Base-by-base conservation (phyloP, 495 filamentous ascomycete species). In the Xylaria cubensis region DNA sequence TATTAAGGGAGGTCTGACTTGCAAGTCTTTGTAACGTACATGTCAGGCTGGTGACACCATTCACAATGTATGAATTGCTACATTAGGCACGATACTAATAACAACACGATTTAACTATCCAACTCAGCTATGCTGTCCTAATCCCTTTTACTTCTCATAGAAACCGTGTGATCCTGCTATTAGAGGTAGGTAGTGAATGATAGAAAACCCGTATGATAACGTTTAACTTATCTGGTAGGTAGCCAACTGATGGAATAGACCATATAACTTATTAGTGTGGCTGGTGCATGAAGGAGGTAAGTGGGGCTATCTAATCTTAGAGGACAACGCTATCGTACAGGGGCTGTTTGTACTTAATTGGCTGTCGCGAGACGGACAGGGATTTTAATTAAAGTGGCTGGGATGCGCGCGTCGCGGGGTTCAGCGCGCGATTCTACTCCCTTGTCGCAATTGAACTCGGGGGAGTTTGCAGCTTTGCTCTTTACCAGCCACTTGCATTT, bases 341-440 rank as follows among this genome's bases (percentile, higher is more conserved):
- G 32, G 56, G 34, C 32, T 19, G 21, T 7, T 9, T 67, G 21
- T 36, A 24, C 59, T 69, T 69, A 24, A 69, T 69, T 69, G 66
- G 66, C 51, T 12, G 4, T 8, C 46, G 36, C 13, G 6, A 26
- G 9, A 2, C 56, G n/a, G 42, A 50, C 75, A 79, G 74, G 77
- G 78, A 61, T 76, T 78, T 76, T 74, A 78, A 80, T 79, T 79
- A 74, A 75, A 75, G 77, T 79, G 77, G 76, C 77, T 79, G 77
- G 77, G 59, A 24, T 48, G 55, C 44, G 72, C 77, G 77, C 59
- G 74, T 79, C 72, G 75, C 71, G 73, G 73, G 74, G 69, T 68
- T 44, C 26, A 59, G 62, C 70, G 53, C 70, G 70, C 44, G n/a
- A 66, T 10, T 29, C 36, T 62, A 19, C 29, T 61, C 26, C 55